Conservation (phyloP, 768 basidiomycete species). For the Mrakia blollopis region DNA sequence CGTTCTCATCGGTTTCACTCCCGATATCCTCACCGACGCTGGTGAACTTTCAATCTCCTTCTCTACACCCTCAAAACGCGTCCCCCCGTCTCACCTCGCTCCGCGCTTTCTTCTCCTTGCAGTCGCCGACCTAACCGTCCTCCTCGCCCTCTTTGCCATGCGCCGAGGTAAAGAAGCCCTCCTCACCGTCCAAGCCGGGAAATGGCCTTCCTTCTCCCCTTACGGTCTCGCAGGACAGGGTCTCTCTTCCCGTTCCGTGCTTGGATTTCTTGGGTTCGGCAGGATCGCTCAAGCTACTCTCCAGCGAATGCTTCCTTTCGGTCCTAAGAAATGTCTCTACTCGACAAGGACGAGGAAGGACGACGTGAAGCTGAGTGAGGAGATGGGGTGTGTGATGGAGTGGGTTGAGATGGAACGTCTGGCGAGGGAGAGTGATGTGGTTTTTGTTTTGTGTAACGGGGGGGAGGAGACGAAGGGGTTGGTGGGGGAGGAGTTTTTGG, state of each 20-base stretch:
- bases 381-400: conserved; percentile 15
- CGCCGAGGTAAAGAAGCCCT: conserved; percentile 66
- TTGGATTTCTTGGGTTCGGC: conserved; percentile 91
- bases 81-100: neutral
- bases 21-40: conserved; percentile 87
- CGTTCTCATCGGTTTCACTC: conserved; percentile 81
- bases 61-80: neutral
- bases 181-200: conserved; percentile 6
- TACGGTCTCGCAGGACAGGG: conserved; percentile 67
- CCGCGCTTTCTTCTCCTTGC: neutral
- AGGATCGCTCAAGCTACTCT: conserved; percentile 85
- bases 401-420: conserved; percentile 53
- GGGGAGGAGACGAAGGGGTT: conserved; percentile 60
- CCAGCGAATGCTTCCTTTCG: conserved; percentile 73
- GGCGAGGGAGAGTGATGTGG: conserved; percentile 70
- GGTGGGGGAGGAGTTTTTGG: conserved; percentile 65
- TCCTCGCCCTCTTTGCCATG: conserved; percentile 90
- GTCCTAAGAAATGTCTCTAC: conserved; percentile 46
- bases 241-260: conserved; percentile 52
- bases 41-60: conserved; percentile 49
- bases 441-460: conserved; percentile 60
- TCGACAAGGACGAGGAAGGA: neutral
- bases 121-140: conserved; percentile 86
- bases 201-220: conserved; percentile 88
- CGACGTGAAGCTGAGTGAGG: conserved; percentile 10